phyloP scores from a whole-genome alignment of 1,284 basidiomycete species.

The Heterobasidion parviporum region DNA sequence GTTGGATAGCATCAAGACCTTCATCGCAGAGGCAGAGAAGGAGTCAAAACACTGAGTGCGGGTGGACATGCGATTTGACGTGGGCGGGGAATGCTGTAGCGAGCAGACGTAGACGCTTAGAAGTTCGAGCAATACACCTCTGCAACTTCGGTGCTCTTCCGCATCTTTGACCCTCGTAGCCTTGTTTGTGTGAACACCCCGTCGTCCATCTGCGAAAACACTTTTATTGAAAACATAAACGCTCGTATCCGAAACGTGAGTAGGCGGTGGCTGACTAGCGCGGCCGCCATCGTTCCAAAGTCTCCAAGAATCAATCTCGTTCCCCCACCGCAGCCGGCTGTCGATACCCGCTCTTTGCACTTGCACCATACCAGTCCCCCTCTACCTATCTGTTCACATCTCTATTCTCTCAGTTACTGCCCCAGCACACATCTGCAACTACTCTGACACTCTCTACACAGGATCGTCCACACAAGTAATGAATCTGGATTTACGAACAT shows the following conservation, averaged over 20 bases:
- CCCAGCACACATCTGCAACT: no score
- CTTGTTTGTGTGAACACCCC: no score
- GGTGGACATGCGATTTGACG: background rate
- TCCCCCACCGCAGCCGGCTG: background rate
- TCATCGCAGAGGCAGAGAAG: constrained; percentile 74
- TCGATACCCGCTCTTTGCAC: background rate
- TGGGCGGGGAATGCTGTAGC: background rate
- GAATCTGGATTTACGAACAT: background rate
- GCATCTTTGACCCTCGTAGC: no score
- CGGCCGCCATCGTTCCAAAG: no score
- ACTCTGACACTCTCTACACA: no score
- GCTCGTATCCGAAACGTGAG: no score
- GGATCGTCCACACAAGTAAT: background rate
- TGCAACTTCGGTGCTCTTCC: no score
- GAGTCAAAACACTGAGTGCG: constrained; percentile 35
- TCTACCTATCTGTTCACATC: no score
- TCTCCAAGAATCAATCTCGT: background rate
- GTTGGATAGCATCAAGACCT: constrained; percentile 63
- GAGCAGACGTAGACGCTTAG: background rate
- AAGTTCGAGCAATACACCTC: background rate
- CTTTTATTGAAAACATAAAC: no score
- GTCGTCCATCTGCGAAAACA: no score
- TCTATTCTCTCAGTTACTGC: no score
- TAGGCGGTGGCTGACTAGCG: no score
- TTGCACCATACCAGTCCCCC: background rate